Conservation (phyloP, 139 green algal genomes). For the Auxenochlorella pyrenoidosa region DNA sequence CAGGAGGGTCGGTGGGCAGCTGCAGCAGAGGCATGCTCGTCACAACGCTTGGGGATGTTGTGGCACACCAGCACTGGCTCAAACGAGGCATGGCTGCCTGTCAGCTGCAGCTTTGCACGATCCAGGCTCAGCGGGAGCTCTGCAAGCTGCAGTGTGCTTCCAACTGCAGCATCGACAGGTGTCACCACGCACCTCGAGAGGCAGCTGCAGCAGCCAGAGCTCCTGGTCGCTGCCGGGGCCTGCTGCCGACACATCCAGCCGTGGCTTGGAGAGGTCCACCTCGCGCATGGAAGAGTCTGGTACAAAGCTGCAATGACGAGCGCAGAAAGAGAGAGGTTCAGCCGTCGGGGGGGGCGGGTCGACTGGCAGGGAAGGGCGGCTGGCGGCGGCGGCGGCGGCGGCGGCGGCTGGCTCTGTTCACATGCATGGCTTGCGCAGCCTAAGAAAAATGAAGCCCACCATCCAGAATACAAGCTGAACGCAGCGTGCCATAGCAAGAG, state of each 20-base stretch:
- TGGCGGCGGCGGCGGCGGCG: neutral
- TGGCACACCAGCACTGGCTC: no score
- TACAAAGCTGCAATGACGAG: neutral
- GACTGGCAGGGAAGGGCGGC: neutral
- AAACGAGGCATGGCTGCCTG: no score
- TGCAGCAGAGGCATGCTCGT: no score
- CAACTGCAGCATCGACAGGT: neutral
- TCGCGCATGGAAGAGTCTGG: neutral
- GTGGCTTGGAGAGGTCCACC: neutral
- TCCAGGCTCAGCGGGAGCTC: no score
- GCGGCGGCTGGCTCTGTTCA: neutral
- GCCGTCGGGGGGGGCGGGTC: neutral
- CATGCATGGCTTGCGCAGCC: neutral
- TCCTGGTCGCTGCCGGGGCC: constrained; percentile 22
- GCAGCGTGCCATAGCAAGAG: no score
- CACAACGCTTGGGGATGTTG: no score
- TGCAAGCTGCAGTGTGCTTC: neutral
- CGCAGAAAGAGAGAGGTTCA: neutral
- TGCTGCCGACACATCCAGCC: constrained; percentile 14
- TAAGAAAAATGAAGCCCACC: no score
- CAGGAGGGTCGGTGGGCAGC: no score
- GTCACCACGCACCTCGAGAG: constrained; percentile 14
- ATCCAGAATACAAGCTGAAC: no score
- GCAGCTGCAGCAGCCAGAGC: constrained; percentile 48
- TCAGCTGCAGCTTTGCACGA: no score